Base-by-base conservation (phyloP, 2,329 filamentous ascomycete species). In the Elsinoe batatas region DNA sequence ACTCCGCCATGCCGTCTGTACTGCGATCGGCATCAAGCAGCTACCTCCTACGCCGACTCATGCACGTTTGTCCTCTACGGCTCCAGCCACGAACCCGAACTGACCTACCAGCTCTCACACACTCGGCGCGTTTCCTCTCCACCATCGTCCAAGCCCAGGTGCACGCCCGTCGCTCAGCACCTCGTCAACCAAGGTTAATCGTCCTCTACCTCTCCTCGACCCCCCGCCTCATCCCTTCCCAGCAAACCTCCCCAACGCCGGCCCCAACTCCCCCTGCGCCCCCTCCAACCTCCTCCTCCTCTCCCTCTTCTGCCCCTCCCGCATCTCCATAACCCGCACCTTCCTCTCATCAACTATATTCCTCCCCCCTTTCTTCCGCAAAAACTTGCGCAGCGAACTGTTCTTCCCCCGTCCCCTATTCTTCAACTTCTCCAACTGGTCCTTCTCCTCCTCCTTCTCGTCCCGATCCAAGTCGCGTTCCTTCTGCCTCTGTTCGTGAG, bases 301-400 rank as follows among this genome's bases (percentile, higher is more conserved):
- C 63, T 84, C 80, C 69, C 81, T 82, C 69, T 85, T 81, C 62
- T 84, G 82, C 64, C 79, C 77, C 61, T 79, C 77, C 67, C 81
- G 80, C 68, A 95, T 76, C 72, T 90, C 88, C 69, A 96, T 88
- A 47, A 91, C 85, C 67, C 85, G 84, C 70, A 95, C 72, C 67
- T 87, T 84, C 79, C 91, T 91, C 78, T 96, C 93, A 75, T 98
- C 93, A 69, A 98, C 90, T 57, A 98, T 82, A 69, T 97, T 97
- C 78, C 86, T 88, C 66, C 85, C 85, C 44, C 88, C 84, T 74
- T 93, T 91, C 82, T 97, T 97, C 62, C 93, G 78, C 66, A 97
- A 72, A 68, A 94, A 91, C 69, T 91, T 90, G 67, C 89, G 84
- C 61, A 97, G 73, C 57, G 87, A 87, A 63, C 86, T 90, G 67